Base-by-base conservation (phyloP, 1,284 basidiomycete genomes). In the Leccinum fallax region DNA sequence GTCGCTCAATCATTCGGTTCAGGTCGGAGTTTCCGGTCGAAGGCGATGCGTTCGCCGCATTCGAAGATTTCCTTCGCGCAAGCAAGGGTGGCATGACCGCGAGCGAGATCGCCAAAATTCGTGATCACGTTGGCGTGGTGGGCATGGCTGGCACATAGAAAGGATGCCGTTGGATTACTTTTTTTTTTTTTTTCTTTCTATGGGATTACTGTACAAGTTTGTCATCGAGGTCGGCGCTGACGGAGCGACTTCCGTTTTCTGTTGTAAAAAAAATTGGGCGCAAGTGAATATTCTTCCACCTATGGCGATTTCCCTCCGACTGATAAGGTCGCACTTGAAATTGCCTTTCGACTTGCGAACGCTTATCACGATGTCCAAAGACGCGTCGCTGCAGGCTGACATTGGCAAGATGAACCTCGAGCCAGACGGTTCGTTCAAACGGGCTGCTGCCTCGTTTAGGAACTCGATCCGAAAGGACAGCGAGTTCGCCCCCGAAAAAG, bases 371-470 rank as follows among this genome's bases (percentile, higher is more conserved):
- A 66, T 74, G 72, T 69, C 64, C 32, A 70, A 69, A 57, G 78
- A 84, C 63, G 63, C 68, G 5, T 72, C 76, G 5, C 19, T 61
- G 32, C 83, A 83, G 62, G 77, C 83, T 19, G 85, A 91, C 67
- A 88, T 95, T 65, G 78, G 82, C 32, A 86, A 85, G 67, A 86
- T 88, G 84, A 86, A 84, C 62, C 76, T 76, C 55, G 79, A 83
- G 52, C 38, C 81, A 1, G 92, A 97, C 71, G 97, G 96, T 13
- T 84, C 87, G 3, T 98, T 93, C 83, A 92, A 94, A 65, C 85
- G 97, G 54, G 81, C 84, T 53, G 78, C 84, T 38, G 84, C 93
- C 4, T 77, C 83, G 0, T 98, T 97, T 80, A 83, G 95, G 60
- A 85, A 90, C 67, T 75, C 71, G 59, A 91, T 99, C 67, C 80